Conservation (phyloP, 495 filamentous ascomycete genomes). For the Talaromyces wortmannii region DNA sequence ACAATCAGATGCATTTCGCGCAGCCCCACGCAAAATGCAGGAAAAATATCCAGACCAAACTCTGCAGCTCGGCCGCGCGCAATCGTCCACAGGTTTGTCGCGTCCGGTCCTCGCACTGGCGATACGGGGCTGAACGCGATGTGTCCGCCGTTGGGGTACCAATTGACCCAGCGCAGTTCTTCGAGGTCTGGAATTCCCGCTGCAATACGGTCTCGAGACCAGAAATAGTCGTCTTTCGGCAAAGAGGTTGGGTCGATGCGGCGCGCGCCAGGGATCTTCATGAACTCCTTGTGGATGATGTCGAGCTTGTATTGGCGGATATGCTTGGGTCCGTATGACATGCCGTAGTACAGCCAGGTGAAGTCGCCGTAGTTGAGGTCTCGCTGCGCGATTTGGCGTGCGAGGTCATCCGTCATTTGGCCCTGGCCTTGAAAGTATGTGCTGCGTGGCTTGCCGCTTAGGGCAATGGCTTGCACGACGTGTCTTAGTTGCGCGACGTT, state of each 20-base stretch:
- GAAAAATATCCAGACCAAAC: slow-evolving; percentile 44
- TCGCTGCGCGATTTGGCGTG: slow-evolving; percentile 22
- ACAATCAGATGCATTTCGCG: slow-evolving; percentile 50
- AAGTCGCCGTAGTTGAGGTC: slow-evolving; percentile 20
- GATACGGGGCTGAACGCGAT: slow-evolving; percentile 49
- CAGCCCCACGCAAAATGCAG: slow-evolving; percentile 43
- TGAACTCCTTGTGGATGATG: slow-evolving; percentile 41
- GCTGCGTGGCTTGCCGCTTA: slow-evolving; percentile 23
- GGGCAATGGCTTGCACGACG: slow-evolving; percentile 38
- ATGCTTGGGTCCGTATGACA: slow-evolving; percentile 27
- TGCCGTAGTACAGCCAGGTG: slow-evolving; percentile 5
- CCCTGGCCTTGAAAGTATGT: slow-evolving; percentile 27
- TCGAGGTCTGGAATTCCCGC: slow-evolving; percentile 40
- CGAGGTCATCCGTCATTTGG: slow-evolving; percentile 21
- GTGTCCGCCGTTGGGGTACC: slow-evolving; percentile 49
- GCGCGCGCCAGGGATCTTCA: slow-evolving; percentile 32
- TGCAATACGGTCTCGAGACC: slow-evolving; percentile 28
- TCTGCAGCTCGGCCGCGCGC: slow-evolving; percentile 26
- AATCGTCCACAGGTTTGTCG: slow-evolving; percentile 34
- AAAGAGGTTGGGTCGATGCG: slow-evolving; percentile 34
- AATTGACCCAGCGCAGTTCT: slow-evolving; percentile 50
- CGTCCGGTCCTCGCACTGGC: slow-evolving; percentile 41
- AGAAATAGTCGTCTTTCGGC: slow-evolving; percentile 28
- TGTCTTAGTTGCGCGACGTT: slow-evolving; percentile 47
- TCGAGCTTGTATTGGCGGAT: slow-evolving; percentile 33